Base-by-base conservation (phyloP, 108 stramenopile species). In the Mayamaea pseudoterrestris region DNA sequence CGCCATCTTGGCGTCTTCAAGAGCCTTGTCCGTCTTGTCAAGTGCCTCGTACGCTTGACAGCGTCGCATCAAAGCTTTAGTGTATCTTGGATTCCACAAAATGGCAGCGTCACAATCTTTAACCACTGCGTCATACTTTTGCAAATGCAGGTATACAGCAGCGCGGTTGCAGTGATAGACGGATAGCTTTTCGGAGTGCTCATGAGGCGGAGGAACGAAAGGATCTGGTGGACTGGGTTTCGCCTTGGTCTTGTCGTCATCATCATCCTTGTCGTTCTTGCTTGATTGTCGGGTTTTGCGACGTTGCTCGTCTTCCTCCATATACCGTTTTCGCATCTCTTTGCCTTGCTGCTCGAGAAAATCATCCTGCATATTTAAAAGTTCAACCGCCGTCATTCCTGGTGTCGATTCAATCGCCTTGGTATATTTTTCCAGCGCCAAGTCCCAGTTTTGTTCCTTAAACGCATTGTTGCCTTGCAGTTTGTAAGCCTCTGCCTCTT, bases 1-100 rank as follows among this genome's bases (percentile, higher is more conserved):
- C 6, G 84, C 80, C 35, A 24, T 58, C 55, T 78, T 74, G 17
- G 78, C 76, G 63, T 91, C 83, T 21, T 27, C 30, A 25, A 83
- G 50, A 3, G 83, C 83, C 27, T 53, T 51, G 27, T 79, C 80
- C n/a, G 65, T 72, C n/a, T 76, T 44, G 23, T 75, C 79, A 7
- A 52, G 54, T 4, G 65, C 63, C 66, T 88, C 83, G 41, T 66
- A 42, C 17, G 70, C 80, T 23, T 75, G 53, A 11, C 77, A 74
- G 8, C 90, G 76, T 24, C 96, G 79, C 30, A 84, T 26, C 29
- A 76, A 71, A 0, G 93, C 95, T 46, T 94, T 96, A 50, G 72
- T 37, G 47, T 93, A 96, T 8, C 23, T 48, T 24, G 94, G 86
- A 55, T 94, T 61, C 55, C 70, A 56, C 24, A 78, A 37, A 36